These are phyloP conservation scores for Magnolia officinalis DNA, from an alignment of 164 flowering plant species.

Conservation along the genomic window DNA sequence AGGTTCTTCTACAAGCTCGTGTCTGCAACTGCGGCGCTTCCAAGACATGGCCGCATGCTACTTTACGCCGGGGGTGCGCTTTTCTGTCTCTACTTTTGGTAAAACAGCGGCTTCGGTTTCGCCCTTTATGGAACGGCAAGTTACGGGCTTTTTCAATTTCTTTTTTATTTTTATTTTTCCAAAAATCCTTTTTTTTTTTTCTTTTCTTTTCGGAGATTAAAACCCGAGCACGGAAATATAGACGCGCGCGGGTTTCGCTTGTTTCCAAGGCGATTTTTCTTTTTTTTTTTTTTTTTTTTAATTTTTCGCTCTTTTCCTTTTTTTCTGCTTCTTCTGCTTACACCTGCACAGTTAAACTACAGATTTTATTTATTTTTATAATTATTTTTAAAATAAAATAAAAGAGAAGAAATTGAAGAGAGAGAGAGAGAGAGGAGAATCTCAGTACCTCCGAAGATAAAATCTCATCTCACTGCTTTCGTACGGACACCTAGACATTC, in stretches of 20 bases:
- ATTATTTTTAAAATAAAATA: no score
- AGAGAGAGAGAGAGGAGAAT: background rate
- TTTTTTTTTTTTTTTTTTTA: background rate
- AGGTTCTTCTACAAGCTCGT: background rate
- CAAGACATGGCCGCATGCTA: slow-evolving; percentile 15
- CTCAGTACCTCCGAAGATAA: background rate
- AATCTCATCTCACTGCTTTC: background rate
- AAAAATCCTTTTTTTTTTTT: background rate
- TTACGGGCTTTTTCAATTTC: background rate
- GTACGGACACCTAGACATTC: background rate
- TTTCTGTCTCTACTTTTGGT: slow-evolving; percentile 1
- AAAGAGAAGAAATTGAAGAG: no score
- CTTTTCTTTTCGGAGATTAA: background rate
- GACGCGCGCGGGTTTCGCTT: slow-evolving; percentile 8
- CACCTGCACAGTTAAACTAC: slow-evolving; percentile 7
- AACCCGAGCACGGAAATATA: slow-evolving; percentile 20
- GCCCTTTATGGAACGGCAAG: slow-evolving; percentile 19
- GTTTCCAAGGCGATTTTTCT: slow-evolving; percentile 13
- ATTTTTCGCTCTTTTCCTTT: background rate
- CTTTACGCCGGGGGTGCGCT: background rate
- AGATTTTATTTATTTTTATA: background rate
- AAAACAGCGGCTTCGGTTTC: slow-evolving; percentile 1
- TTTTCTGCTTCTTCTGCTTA: background rate
- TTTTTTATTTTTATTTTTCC: background rate
- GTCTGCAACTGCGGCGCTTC: background rate